Base-by-base conservation (phyloP, 371 early-diverging fungal species). In the Mucor indicus region DNA sequence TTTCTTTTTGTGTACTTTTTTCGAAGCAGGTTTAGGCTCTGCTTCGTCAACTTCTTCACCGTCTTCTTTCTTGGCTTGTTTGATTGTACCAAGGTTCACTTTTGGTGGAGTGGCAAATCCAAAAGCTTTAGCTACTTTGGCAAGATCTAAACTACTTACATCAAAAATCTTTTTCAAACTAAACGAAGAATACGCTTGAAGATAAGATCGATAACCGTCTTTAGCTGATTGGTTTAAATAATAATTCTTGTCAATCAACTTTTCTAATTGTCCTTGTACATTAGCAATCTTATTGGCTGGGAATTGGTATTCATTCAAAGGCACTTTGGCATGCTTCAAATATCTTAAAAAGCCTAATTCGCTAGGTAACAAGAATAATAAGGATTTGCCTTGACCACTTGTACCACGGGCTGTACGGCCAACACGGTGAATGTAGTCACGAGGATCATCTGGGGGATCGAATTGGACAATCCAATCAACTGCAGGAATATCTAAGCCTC, bases 401-500 rank as follows among this genome's bases (percentile, higher is more conserved):
- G 94, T 35, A 25, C 44, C 96, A 62, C 99, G 86, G 4, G 98
- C 99, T 1, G 99, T 99, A 51, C 99, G 86, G 16, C 99, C 99
- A 17, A 98, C 97, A 53, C 99, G 87, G 67, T 99, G 99, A 53
- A 98, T 96, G 72, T 98, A 99, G 67, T 98, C 96, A 70, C 86
- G 84, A 43, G 93, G 93, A 78, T 94, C 98, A 88, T 96, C 93
- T 59, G 99, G 98, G 13, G 98, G 92, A 75, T 99, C 99, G 67
- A 86, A 99, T 72, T 99, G 98, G 44, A 99, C 88, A 55, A 99
- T 96, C 91, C 95, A 92, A 62, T 98, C 98, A 10, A 99, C 98
- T 12, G 90, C 86, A 25, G 98, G 94, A 60, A 99, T 95, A 72
- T 99, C 99, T 23, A 99, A 74, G 0, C 99, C 99, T 70, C 99